A percentile compares a stretch with the other conserved stretches of the same genome.
These are phyloP conservation scores for Blastocystis sp. DNA, from an alignment of 352 stramenopile species.

Conservation along the genomic window DNA sequence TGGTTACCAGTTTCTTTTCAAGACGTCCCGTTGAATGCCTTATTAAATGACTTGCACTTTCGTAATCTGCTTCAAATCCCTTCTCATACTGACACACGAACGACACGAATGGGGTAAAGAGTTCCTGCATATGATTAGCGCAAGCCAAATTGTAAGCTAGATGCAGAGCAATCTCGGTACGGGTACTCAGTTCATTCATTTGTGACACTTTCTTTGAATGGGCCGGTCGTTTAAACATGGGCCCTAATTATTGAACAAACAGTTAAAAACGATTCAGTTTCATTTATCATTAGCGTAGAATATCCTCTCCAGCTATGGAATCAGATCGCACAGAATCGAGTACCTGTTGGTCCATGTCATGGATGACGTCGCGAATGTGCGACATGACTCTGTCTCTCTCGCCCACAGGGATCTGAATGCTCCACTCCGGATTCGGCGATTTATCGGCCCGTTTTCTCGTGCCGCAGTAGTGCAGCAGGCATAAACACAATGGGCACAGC, in stretches of 20 bases:
- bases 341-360: conserved; percentile 13
- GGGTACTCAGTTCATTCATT: not conserved
- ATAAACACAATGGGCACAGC: not conserved
- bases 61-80: conserved; percentile 12
- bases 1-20: conserved; percentile 1
- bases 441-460: not conserved
- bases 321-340: not conserved
- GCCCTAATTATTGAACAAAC: conserved; percentile 21
- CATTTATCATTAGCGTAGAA: too few species aligned
- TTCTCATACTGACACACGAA: not conserved
- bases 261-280: not conserved
- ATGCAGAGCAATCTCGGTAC: conserved; percentile 15
- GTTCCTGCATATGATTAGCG: not conserved
- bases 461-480: not conserved
- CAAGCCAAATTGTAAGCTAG: conserved; percentile 1
- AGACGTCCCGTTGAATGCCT: conserved; percentile 17
- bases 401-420: not conserved
- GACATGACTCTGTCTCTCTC: not conserved
- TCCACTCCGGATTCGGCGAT: not conserved
- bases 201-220: not conserved
- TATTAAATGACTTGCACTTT: conserved; percentile 19
- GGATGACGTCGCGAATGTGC: not conserved
- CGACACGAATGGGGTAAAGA: not conserved
- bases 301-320: too few species aligned
- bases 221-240: not conserved